Base-by-base conservation (phyloP, 805 yeast species). In the Limtongia smithiae region DNA sequence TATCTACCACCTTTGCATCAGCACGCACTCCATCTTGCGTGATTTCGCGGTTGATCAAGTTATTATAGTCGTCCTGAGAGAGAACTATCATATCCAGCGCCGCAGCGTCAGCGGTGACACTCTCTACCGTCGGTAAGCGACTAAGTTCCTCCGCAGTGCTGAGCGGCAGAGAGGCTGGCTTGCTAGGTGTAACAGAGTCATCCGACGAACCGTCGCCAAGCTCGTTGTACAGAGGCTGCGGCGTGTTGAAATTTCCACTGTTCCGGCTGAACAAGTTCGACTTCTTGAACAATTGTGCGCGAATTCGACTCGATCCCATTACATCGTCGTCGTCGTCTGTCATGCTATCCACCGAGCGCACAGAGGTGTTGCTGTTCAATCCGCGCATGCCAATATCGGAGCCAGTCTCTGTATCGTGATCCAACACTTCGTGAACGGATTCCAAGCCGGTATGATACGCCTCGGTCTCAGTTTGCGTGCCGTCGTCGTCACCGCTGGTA, bases 381-480 rank as follows among this genome's bases (percentile, higher is more conserved):
- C 32, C 24, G 44, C 9, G 22, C 37, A 36, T 15, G 15, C 41
- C 9, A 20, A 34, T 11, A 18, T 7, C 39, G 1, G 56, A 44
- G 37, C 65, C 69, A 18, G 66, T 63, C 42, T 65, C 69, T 2
- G 68, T 65, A 33, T 59, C 57, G n/a, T n/a, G n/a, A 20, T 56
- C 63, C 31, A 57, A 68, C 4, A 46, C 54, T 15, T 53, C 62
- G 12, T 51, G 60, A 44, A 59, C 44, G 12, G 66, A 57, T 38
- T 62, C 65, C 22, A 46, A 44, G 12, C 63, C 65, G 11, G 66
- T 63, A 34, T 53, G 56, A 37, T 57, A 64, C 20, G 28, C 54
- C 6, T 54, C 58, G 9, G 58, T 47, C 22, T 51, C 55, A 4
- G 51, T 37, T 14, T 20, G 17, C 9, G 27, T 15, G 8, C 37